Evolutionary conservation across 1,284 basidiomycete genomes (phyloP).

Genomic region (Ceratobasidium sp.): DNA sequence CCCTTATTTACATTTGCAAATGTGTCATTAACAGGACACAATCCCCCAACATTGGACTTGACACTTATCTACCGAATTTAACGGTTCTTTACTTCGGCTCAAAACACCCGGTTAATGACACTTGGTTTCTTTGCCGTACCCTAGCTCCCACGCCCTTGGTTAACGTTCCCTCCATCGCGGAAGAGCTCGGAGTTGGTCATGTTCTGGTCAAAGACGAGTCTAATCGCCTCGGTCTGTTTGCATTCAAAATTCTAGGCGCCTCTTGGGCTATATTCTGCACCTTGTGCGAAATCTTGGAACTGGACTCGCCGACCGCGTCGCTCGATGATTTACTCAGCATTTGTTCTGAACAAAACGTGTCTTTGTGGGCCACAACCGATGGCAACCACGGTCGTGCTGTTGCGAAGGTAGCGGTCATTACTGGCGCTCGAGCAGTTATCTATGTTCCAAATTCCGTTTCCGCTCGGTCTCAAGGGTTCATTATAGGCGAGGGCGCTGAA

Average conservation of each 20-base stretch:
- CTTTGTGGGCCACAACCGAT: conserved; percentile 43
- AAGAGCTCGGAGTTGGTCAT: conserved; percentile 29
- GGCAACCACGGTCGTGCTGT: conserved; percentile 46
- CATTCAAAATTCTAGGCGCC: conserved; percentile 47
- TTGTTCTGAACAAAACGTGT: not conserved
- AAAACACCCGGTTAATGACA: no score
- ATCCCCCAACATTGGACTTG: no score
- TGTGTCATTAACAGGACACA: no score
- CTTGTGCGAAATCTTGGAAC: conserved; percentile 11
- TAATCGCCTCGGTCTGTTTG: conserved; percentile 41
- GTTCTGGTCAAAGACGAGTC: conserved; percentile 44
- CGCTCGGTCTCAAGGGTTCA: conserved; percentile 19
- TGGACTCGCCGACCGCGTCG: not conserved
- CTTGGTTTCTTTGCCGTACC: no score
- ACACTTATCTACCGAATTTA: no score
- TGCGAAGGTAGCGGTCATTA: conserved; percentile 38
- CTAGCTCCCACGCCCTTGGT: conserved; percentile 33
- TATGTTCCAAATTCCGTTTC: conserved; percentile 37
- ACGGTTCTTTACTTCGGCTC: no score
- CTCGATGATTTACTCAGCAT: conserved; percentile 5
- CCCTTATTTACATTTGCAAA: no score
- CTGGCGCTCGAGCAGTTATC: conserved; percentile 26
- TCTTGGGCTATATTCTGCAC: conserved; percentile 42
- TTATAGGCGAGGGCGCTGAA: conserved; percentile 25
- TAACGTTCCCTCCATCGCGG: conserved; percentile 12